A percentile compares a stretch with the other conserved stretches of the same genome.
Conservation (phyloP, 2,329 filamentous ascomycete species). For the Exophiala xenobiotica region DNA sequence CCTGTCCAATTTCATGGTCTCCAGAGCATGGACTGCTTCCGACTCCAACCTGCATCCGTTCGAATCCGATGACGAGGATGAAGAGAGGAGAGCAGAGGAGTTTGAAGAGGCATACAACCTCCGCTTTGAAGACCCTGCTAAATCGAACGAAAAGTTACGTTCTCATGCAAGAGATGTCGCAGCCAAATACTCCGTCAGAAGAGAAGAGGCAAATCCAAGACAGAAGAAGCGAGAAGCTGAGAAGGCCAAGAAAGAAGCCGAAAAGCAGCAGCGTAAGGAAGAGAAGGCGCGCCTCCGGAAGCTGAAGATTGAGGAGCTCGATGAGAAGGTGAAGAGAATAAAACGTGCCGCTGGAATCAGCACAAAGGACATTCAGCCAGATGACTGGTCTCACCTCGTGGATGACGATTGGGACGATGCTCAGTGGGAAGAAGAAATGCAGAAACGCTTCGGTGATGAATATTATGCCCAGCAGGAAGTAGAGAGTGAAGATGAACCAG, state of each 20-base stretch:
- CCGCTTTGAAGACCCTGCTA: slow-evolving; percentile 88
- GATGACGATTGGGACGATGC: slow-evolving; percentile 87
- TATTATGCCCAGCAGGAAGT: slow-evolving; percentile 76
- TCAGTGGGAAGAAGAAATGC: slow-evolving; percentile 89
- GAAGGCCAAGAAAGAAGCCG: slow-evolving; percentile 72
- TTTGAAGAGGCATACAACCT: slow-evolving; percentile 95
- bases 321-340: slow-evolving; percentile 82
- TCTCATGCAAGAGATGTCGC: slow-evolving; percentile 87
- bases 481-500: slow-evolving; percentile 69
- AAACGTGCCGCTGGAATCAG: slow-evolving; percentile 81
- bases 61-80: slow-evolving; percentile 84
- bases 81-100: slow-evolving; percentile 72
- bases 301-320: slow-evolving; percentile 86
- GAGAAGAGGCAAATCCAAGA: slow-evolving; percentile 75
- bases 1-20: slow-evolving; percentile 92
- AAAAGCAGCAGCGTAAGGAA: slow-evolving; percentile 71
- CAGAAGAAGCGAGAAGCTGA: slow-evolving; percentile 78
- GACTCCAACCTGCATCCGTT: slow-evolving; percentile 71
- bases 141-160: slow-evolving; percentile 81
- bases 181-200: slow-evolving; percentile 76
- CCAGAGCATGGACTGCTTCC: slow-evolving; percentile 79
- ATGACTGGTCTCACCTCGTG: slow-evolving; percentile 81
- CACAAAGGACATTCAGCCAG: slow-evolving; percentile 61
- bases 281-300: slow-evolving; percentile 82
- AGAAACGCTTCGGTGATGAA: slow-evolving; percentile 78